A percentile compares a stretch with the other conserved stretches of the same genome.
Evolutionary conservation across 768 basidiomycete genomes (phyloP).

Genomic region (Auricularia sp.): DNA sequence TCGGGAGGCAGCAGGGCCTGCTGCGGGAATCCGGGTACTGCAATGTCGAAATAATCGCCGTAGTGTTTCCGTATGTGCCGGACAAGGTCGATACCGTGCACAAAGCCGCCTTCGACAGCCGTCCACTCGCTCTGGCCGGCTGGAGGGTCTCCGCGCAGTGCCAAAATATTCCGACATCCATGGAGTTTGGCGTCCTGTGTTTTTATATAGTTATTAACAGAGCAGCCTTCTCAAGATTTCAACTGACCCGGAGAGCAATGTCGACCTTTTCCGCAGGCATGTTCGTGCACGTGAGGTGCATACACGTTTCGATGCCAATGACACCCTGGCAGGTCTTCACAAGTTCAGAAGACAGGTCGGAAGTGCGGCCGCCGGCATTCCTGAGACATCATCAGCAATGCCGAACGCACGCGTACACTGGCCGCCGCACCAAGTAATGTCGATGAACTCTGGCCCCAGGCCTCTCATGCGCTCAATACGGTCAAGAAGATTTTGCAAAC

Average conservation of each 20-base stretch:
- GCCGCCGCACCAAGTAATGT: constrained; percentile 75
- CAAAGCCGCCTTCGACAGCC: constrained; percentile 82
- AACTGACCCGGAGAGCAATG: constrained; percentile 69
- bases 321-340: constrained; percentile 89
- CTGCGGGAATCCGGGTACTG: constrained; percentile 89
- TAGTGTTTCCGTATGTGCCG: constrained; percentile 73
- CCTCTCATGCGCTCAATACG: constrained; percentile 97
- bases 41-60: constrained; percentile 91
- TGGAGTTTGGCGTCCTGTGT: constrained; percentile 75
- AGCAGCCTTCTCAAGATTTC: constrained; percentile 11
- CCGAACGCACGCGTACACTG: background rate
- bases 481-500: constrained; percentile 91
- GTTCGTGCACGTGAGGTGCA: constrained; percentile 98
- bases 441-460: constrained; percentile 93
- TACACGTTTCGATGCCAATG: constrained; percentile 93
- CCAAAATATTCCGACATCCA: constrained; percentile 88
- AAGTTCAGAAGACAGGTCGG: constrained; percentile 86
- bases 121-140: constrained; percentile 86
- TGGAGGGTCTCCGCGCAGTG: constrained; percentile 88
- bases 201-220: background rate
- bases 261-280: constrained; percentile 97
- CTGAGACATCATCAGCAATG: constrained; percentile 28
- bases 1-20: constrained; percentile 61
- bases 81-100: constrained; percentile 87
- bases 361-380: constrained; percentile 95